Evolutionary conservation across 75 land plant genomes (phyloP), one percentile per base, ranked within the genome.

Genomic region (Cryptomeria japonica): DNA sequence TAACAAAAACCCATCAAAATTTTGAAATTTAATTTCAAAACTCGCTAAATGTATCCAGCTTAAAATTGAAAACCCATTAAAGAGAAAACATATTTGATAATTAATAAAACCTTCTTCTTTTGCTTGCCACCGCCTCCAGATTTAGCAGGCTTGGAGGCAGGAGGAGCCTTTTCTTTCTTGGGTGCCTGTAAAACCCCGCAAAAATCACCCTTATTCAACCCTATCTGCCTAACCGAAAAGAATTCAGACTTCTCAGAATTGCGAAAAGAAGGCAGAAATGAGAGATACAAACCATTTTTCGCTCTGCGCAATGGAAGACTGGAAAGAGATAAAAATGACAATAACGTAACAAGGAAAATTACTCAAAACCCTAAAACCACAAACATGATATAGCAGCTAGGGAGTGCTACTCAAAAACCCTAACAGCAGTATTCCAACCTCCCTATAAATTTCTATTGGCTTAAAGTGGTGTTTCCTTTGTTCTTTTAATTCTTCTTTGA

Each of bases 161-260:
- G 90, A 34, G 91, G 90, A 31, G 91, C 92, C 87, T 90, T 90
- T 3, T 90, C 91, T 87, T 90, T 90, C 89, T 90, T 90, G 39
- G 89, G 91, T 18, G 91, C 91, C 91, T 90, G 76, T 38, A 46
- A 82, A 85, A 31, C 5, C 25, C 16, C 82, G 73, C 83, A 56
- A 73, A 39, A 75, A 86, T n/a, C 70, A 64, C 70, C 2, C 28
- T 28, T 64, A 22, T 58, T 18, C 37, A 34, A 34, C 19, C 15
- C 13, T 28, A 28, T 64, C 70, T 64, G 55, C 55, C 14, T 51
- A 51, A 51, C 55, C 55, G 2, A 25, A 25, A 64, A 6, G 8
- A 64, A 7, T 6, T 8, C 9, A 22, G 22, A 22, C 70, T 64
- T 64, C n/a, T 64, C n/a, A 64, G 70, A 64, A 64, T 64, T 64